These are phyloP conservation scores for Tubosaeta sp. DNA, from an alignment of 768 basidiomycete genomes.

Conservation along the genomic window DNA sequence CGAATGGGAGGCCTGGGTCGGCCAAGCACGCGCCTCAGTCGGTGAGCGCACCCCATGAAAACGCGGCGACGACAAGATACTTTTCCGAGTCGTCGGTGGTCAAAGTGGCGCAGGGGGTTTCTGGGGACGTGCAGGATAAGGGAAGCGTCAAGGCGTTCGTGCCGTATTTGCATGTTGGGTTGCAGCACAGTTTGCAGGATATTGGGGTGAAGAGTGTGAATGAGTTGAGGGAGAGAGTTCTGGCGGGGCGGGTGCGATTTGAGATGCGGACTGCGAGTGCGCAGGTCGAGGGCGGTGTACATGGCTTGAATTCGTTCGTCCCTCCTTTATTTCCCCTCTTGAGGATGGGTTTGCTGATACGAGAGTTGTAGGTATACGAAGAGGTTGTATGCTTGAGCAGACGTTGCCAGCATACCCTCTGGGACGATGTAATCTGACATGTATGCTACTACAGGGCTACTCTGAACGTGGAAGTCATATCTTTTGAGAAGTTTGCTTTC, in stretches of 20 bases:
- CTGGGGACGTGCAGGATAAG: constrained; percentile 96
- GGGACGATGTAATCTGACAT: background rate
- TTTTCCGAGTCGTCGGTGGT: constrained; percentile 59
- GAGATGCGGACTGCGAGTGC: constrained; percentile 93
- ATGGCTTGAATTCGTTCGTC: constrained; percentile 90
- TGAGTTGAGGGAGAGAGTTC: constrained; percentile 65
- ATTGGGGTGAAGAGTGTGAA: constrained; percentile 70
- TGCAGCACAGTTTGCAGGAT: constrained; percentile 95
- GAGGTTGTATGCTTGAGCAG: constrained; percentile 43
- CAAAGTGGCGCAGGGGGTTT: constrained; percentile 96
- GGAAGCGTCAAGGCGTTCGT: constrained; percentile 91
- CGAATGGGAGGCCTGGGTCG: constrained; percentile 24
- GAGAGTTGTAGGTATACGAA: constrained; percentile 47
- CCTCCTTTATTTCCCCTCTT: constrained; percentile 3
- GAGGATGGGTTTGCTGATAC: background rate
- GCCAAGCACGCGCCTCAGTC: constrained; percentile 48
- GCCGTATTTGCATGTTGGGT: constrained; percentile 75
- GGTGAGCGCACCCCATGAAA: constrained; percentile 58
- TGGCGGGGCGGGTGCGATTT: constrained; percentile 69
- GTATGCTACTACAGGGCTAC: background rate
- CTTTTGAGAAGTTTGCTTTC: too few species aligned
- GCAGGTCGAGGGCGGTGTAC: constrained; percentile 93
- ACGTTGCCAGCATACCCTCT: background rate
- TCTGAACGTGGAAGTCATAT: too few species aligned
- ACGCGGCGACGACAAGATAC: constrained; percentile 90